Conservation (phyloP, 352 stramenopile species). For the Pythium utonaiense region DNA sequence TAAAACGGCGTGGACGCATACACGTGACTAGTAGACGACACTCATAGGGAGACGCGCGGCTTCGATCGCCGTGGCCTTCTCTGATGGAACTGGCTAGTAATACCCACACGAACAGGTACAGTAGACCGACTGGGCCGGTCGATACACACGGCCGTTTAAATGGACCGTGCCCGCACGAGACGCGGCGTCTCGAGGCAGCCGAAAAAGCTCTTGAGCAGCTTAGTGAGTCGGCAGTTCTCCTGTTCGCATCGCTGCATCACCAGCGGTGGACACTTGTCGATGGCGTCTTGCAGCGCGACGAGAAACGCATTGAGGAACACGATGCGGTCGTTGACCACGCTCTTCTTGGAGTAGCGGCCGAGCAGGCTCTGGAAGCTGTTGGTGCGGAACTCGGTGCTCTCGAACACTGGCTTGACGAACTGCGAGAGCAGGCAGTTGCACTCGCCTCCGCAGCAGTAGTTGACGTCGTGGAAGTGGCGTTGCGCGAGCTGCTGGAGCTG, state of each 20-base stretch:
- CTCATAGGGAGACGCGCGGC: too few species aligned
- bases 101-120: background rate
- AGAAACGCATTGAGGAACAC: slow-evolving; percentile 85
- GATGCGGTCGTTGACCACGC: slow-evolving; percentile 68
- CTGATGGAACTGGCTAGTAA: background rate
- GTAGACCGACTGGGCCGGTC: too few species aligned
- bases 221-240: slow-evolving; percentile 78
- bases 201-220: slow-evolving; percentile 86
- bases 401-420: slow-evolving; percentile 69
- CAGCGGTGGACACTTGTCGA: slow-evolving; percentile 72
- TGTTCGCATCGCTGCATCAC: slow-evolving; percentile 74
- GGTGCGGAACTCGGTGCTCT: slow-evolving; percentile 69
- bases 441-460: slow-evolving; percentile 62
- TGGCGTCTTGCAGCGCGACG: slow-evolving; percentile 64
- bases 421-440: slow-evolving; percentile 62
- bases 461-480: slow-evolving; percentile 63
- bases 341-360: slow-evolving; percentile 20
- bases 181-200: slow-evolving; percentile 21
- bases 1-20: too few species aligned
- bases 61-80: too few species aligned
- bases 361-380: slow-evolving; percentile 29
- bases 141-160: slow-evolving; percentile 5
- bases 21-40: too few species aligned
- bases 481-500: slow-evolving; percentile 73
- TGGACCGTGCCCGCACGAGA: slow-evolving; percentile 12